These are phyloP conservation scores for Diaporthe caulivora DNA, from an alignment of 2,329 filamentous ascomycete genomes.

Conservation along the genomic window DNA sequence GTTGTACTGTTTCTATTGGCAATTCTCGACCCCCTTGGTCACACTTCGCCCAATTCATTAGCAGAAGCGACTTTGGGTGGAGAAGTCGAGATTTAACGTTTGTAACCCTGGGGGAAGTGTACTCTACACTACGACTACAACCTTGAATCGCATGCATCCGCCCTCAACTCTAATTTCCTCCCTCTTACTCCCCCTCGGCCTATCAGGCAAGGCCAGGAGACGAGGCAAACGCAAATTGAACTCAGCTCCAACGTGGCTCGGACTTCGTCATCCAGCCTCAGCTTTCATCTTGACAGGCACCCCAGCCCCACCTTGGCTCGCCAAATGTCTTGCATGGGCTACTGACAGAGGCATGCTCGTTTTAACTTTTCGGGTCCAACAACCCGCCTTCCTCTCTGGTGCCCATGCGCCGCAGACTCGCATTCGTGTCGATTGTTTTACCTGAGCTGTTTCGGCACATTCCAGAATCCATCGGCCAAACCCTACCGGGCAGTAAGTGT, in stretches of 20 bases:
- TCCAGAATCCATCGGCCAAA: conserved; percentile 4
- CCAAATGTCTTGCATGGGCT: conserved; percentile 22
- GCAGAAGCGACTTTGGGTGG: background rate
- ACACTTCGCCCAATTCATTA: too few relatives aligned
- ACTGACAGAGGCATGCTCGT: background rate
- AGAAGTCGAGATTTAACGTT: background rate
- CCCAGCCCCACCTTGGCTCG: conserved; percentile 9
- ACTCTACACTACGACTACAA: background rate
- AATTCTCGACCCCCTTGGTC: background rate
- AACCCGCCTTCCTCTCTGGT: background rate
- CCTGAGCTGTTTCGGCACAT: background rate
- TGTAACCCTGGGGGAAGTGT: background rate
- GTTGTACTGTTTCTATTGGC: background rate
- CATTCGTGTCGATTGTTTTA: conserved; percentile 18
- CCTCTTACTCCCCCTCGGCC: background rate
- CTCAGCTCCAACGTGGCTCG: conserved; percentile 11
- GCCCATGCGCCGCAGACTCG: background rate
- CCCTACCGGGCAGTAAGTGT: background rate
- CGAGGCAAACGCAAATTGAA: conserved; percentile 13
- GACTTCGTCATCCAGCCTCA: conserved; percentile 10
- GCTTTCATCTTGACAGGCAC: background rate
- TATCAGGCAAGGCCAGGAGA: background rate
- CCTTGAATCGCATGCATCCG: conserved; percentile 21
- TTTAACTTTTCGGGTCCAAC: conserved; percentile 21
- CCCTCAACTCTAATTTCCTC: conserved; percentile 18